Evolutionary conservation across 306 rosid genomes (phyloP), one percentile per base, ranked within the genome.

Genomic region (Cucurbita pepo): DNA sequence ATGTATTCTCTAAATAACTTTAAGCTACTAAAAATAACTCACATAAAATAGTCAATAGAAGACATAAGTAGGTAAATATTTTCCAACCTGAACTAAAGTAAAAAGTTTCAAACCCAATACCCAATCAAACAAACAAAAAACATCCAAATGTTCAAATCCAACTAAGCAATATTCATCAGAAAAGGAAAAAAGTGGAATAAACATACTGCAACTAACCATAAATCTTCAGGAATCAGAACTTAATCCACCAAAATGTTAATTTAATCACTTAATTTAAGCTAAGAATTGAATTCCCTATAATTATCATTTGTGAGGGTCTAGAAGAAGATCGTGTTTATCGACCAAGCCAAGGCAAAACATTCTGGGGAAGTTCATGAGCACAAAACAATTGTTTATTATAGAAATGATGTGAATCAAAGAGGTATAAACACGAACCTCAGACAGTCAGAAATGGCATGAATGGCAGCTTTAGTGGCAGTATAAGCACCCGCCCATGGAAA

Each of bases 401-500:
- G 60, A 58, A 12, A 1, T 5, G 66, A 30, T 52, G 54, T 44
- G 38, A 44, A 44, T 47, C 69, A 62, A 30, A 63, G 5, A 38
- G 22, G 22, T 37, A 40, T 14, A 22, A 9, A 34, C 19, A 64
- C 80, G 78, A 61, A 93, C 97, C 99, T 87, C 73, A 94, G 74
- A 51, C 96, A 82, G 79, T 94, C 97, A 7, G 88, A 73, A 25
- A 89, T 77, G 48, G 96, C 79, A 79, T 91, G 99, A 74, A 94
- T 60, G 69, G 99, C 91, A 71, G 96, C 96, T 86, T 94, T 94
- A 7, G 90, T 83, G 64, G 97, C 85, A 52, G 87, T 77, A 16
- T 90, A 90, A 75, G 78, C 84, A 62, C 98, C 97, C 9, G 86
- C 38, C 96, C 96, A 90, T 7, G 98, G 97, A 79, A 85, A 80